Evolutionary conservation across 2,329 filamentous ascomycete genomes (phyloP).

Genomic region (Claviceps cyperi): DNA sequence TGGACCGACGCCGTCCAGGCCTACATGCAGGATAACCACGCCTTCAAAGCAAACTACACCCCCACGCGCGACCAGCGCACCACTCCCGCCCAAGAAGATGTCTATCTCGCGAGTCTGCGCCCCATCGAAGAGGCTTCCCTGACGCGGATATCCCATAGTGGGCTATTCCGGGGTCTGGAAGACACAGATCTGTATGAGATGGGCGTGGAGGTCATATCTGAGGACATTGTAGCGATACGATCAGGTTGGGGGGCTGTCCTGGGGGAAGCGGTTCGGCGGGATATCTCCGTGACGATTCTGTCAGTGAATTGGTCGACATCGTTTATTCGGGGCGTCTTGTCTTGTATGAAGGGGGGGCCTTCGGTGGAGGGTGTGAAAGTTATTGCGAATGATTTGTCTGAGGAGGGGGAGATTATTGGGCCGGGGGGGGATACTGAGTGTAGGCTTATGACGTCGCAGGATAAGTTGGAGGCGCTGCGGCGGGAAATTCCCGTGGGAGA

Average conservation of each 20-base stretch:
- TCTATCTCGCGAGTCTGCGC: constrained; percentile 28
- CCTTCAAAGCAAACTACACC: constrained; percentile 21
- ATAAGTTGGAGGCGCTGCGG: constrained; percentile 30
- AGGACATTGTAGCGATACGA: constrained; percentile 21
- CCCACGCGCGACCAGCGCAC: constrained; percentile 19
- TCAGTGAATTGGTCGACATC: constrained; percentile 37
- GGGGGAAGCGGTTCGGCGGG: constrained; percentile 9
- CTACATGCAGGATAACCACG: constrained; percentile 28
- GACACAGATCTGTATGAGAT: constrained; percentile 20
- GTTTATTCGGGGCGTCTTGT: constrained; percentile 32
- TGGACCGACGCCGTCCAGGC: constrained; percentile 32
- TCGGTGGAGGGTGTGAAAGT: constrained; percentile 12
- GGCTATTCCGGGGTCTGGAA: constrained; percentile 29
- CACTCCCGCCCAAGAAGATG: constrained; percentile 24
- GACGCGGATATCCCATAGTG: constrained; percentile 25
- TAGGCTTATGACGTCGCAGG: constrained; percentile 23
- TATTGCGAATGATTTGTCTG: constrained; percentile 29
- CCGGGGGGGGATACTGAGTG: constrained; percentile 14
- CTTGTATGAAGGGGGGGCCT: not conserved
- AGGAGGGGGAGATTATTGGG: constrained; percentile 26
- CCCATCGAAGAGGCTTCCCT: constrained; percentile 32
- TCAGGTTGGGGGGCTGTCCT: constrained; percentile 26
- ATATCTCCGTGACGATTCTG: constrained; percentile 28
- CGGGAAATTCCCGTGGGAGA: constrained; percentile 5
- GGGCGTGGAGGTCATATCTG: constrained; percentile 21